Percentiles rank a stretch among this genome's conserved stretches.
Conservation (phyloP, 768 basidiomycete genomes). For the Mycena venus region DNA sequence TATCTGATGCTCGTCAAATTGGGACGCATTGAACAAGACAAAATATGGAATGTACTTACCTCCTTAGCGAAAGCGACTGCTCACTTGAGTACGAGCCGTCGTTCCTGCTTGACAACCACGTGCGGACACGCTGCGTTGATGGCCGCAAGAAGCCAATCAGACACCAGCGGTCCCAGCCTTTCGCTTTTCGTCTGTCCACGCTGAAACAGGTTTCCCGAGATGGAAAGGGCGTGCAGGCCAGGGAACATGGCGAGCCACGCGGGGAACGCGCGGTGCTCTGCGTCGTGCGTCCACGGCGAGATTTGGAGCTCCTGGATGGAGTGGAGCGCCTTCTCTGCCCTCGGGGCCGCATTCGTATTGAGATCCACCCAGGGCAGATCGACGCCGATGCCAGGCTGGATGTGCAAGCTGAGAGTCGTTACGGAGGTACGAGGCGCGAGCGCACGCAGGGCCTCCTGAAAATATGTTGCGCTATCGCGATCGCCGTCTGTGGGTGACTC, state of each 20-base stretch:
- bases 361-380: neutral
- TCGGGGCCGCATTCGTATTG: neutral
- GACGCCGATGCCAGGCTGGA: neutral
- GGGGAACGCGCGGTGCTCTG: neutral
- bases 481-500: neutral
- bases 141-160: neutral
- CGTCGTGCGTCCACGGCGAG: neutral
- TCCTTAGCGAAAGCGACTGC: too few relatives aligned
- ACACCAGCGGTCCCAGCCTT: slow-evolving; percentile 9
- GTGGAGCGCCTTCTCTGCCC: neutral
- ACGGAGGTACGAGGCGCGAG: slow-evolving; percentile 3
- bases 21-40: too few relatives aligned
- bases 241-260: slow-evolving; percentile 18
- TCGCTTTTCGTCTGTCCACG: too few relatives aligned
- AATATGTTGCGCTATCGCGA: neutral
- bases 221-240: neutral
- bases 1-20: neutral
- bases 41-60: neutral
- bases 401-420: neutral
- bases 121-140: slow-evolving; percentile 2
- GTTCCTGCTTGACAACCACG: slow-evolving; percentile 12
- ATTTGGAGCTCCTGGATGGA: neutral
- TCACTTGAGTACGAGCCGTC: neutral
- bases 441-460: neutral
- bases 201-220: neutral